A percentile compares a stretch with the other conserved stretches of the same genome.
Evolutionary conservation across 2,329 filamentous ascomycete genomes (phyloP).

Genomic region (Penicillium sp.): DNA sequence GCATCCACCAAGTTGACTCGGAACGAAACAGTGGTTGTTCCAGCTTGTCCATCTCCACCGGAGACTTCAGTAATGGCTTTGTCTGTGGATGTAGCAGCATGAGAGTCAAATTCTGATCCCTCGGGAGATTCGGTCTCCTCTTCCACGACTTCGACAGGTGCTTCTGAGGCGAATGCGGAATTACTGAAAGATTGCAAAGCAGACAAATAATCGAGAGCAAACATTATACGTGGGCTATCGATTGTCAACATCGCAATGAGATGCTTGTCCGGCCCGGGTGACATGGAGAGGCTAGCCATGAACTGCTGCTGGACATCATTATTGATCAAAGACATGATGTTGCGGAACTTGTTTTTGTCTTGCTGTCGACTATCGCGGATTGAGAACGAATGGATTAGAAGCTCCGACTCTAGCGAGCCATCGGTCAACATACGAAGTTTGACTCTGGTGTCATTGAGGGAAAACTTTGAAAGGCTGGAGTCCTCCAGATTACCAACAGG

Average conservation of each 20-base stretch:
- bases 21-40: slow-evolving; percentile 77
- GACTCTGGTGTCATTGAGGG: slow-evolving; percentile 85
- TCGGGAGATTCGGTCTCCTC: slow-evolving; percentile 41
- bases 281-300: slow-evolving; percentile 95
- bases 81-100: slow-evolving; percentile 33
- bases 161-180: slow-evolving; percentile 64
- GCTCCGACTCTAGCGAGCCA: slow-evolving; percentile 85
- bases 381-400: slow-evolving; percentile 91
- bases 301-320: slow-evolving; percentile 91
- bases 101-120: slow-evolving; percentile 43
- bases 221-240: slow-evolving; percentile 91
- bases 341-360: slow-evolving; percentile 93
- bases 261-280: slow-evolving; percentile 77
- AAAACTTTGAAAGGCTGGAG: slow-evolving; percentile 90
- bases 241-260: slow-evolving; percentile 90
- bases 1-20: slow-evolving; percentile 93
- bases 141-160: slow-evolving; percentile 44
- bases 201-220: slow-evolving; percentile 94
- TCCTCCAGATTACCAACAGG: slow-evolving; percentile 78
- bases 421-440: slow-evolving; percentile 94
- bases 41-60: slow-evolving; percentile 39
- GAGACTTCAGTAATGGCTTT: slow-evolving; percentile 29
- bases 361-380: slow-evolving; percentile 88
- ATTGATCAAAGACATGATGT: slow-evolving; percentile 97
- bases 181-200: slow-evolving; percentile 83